phyloP scores from a whole-genome alignment of 768 basidiomycete species.

The Kondoa subrosea region DNA sequence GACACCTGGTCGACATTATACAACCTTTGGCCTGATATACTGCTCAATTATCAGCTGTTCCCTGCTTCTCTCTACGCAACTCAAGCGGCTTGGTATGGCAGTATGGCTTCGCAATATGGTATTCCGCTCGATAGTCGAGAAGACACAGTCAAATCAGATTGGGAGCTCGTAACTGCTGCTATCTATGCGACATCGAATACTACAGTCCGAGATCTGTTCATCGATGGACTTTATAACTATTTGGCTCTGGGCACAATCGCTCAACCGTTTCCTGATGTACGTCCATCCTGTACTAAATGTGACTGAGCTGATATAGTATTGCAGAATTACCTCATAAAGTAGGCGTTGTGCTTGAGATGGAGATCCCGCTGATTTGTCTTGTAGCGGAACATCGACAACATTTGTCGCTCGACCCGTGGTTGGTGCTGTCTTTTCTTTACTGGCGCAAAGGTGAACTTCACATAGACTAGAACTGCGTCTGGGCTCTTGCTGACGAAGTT shows the following conservation, averaged over 20 bases:
- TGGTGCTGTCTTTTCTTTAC: slow-evolving; percentile 11
- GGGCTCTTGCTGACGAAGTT: too few relatives aligned
- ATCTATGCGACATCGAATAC: slow-evolving; percentile 6
- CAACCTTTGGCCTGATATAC: slow-evolving; percentile 14
- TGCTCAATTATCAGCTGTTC: slow-evolving; percentile 13
- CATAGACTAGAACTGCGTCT: too few relatives aligned
- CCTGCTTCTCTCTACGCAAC: slow-evolving; percentile 11
- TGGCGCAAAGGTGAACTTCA: slow-evolving; percentile 5
- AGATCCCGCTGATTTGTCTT: background rate
- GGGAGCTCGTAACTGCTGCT: slow-evolving; percentile 12
- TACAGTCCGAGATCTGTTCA: slow-evolving; percentile 14
- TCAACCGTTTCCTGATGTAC: slow-evolving; percentile 3
- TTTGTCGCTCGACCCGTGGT: slow-evolving; percentile 8
- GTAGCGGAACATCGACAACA: background rate
- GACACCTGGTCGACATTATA: slow-evolving; percentile 16
- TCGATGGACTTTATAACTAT: slow-evolving; percentile 16
- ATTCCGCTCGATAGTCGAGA: slow-evolving; percentile 12
- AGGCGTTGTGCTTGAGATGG: too few relatives aligned
- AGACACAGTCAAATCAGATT: slow-evolving; percentile 10
- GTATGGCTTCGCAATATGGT: slow-evolving; percentile 10
- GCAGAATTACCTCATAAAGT: too few relatives aligned
- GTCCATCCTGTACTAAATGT: background rate
- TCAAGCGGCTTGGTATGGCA: slow-evolving; percentile 14
- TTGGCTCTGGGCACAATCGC: slow-evolving; percentile 6
- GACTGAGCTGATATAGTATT: background rate